Conservation (phyloP, 352 stramenopile species). For the Phytophthora syringae region DNA sequence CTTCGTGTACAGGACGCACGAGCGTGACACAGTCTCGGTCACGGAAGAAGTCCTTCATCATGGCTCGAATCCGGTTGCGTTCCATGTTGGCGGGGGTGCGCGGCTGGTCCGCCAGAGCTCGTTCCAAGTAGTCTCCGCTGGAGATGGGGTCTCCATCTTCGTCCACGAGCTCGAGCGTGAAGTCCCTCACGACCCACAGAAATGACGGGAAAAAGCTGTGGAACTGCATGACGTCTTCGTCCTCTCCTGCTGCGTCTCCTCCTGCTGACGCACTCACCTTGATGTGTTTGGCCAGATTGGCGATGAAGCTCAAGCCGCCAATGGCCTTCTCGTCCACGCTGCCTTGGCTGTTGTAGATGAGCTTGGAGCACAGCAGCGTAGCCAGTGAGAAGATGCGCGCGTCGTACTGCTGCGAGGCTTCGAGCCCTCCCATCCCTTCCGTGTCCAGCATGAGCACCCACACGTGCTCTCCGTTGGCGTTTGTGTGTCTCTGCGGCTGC, state of each 20-base stretch:
- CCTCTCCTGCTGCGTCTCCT: constrained; percentile 26
- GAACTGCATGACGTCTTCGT: constrained; percentile 77
- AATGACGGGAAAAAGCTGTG: constrained; percentile 91
- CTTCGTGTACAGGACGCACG: constrained; percentile 83
- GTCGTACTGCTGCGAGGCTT: constrained; percentile 88
- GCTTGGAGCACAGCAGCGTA: constrained; percentile 84
- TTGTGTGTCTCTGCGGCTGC: constrained; percentile 60
- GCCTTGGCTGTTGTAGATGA: constrained; percentile 91
- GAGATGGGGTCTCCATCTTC: constrained; percentile 85
- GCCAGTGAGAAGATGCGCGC: constrained; percentile 88
- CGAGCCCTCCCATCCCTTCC: constrained; percentile 86
- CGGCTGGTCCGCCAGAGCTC: constrained; percentile 72
- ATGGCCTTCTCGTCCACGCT: constrained; percentile 90
- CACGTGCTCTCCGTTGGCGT: constrained; percentile 71
- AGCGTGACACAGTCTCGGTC: constrained; percentile 83
- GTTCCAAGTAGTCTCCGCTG: constrained; percentile 84
- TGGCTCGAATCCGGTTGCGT: constrained; percentile 78
- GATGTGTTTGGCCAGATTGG: constrained; percentile 88
- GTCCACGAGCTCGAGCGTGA: constrained; percentile 86
- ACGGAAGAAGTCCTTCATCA: constrained; percentile 89
- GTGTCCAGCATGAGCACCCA: constrained; percentile 90
- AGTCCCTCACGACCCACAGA: constrained; percentile 90
- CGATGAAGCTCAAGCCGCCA: constrained; percentile 84
- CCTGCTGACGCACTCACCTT: constrained; percentile 62
- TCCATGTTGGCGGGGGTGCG: constrained; percentile 76